Conservation (phyloP, 305 asterid genomes). For the Coffea humblotiana region DNA sequence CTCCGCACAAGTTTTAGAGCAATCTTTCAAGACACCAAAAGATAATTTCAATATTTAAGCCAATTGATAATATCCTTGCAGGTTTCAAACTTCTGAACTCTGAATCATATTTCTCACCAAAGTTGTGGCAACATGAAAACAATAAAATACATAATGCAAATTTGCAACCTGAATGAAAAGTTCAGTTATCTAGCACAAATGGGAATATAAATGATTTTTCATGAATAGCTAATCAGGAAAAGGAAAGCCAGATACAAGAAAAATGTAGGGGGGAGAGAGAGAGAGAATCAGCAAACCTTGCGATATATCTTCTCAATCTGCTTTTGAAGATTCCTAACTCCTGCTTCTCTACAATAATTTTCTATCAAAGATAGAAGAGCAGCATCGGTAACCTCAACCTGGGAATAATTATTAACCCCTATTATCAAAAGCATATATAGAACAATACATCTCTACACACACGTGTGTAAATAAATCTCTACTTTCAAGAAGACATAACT, state of each 20-base stretch:
- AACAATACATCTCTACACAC: background rate
- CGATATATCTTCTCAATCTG: slow-evolving; percentile 97
- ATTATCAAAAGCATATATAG: background rate
- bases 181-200: background rate
- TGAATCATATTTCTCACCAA: background rate
- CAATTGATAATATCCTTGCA: background rate
- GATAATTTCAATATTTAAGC: background rate
- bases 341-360: slow-evolving; percentile 98
- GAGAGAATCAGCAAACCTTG: slow-evolving; percentile 48
- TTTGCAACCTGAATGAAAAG: background rate
- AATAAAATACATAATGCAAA: background rate
- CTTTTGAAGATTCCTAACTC: slow-evolving; percentile 98
- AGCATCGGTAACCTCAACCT: slow-evolving; percentile 91
- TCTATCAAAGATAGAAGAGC: slow-evolving; percentile 91
- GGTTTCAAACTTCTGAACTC: background rate
- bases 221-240: background rate
- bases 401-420: slow-evolving; percentile 9
- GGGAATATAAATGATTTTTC: background rate
- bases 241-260: background rate
- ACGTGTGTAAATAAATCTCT: background rate
- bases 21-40: slow-evolving; percentile 45
- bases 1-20: slow-evolving; percentile 84
- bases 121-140: background rate
- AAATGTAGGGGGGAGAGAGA: background rate
- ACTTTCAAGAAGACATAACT: background rate